Base-by-base conservation (phyloP, 768 basidiomycete species). In the Ramaria rubella region DNA sequence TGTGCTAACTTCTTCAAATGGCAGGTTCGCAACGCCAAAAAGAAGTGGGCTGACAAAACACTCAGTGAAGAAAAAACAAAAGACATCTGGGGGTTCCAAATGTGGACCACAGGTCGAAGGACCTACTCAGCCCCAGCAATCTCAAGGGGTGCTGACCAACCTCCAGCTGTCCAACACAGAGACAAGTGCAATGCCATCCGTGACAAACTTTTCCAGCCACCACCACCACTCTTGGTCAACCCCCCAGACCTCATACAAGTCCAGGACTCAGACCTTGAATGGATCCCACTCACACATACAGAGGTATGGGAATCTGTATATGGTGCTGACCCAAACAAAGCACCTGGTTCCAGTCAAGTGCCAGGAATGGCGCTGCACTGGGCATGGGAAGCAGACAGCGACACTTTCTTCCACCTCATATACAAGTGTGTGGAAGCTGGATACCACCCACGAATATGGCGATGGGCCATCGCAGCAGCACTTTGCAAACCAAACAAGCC, bases 401-500 rank as follows among this genome's bases (percentile, higher is more conserved):
- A 5, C 15, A 17, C 23, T 57, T 31, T 14, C 23, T 50, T n/a
- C 30, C 15, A 19, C n/a, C 52, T 15, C 42, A 11, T 27, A 14
- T n/a, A 9, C 19, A 5, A 21, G 46, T 21, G n/a, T 31, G 2
- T 30, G 21, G 3, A 29, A 9, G 48, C 27, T n/a, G 45, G 26
- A 34, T 36, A 44, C 54, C 62, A 43, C 59, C 62, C 23, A 27
- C 23, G 8, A 15, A 49, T 24, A 24, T 73, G 66, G 66, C n/a
- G 59, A 6, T 60, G 60, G 21, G 64, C 70, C 3, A 64, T 68
- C 1, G 68, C 68, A 1, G 65, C 72, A 0, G 68, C 68, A n/a
- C n/a, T 74, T 0, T 51, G 60, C 6, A 75, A 75, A 65, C 69
- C 69, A 0, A 60, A 64, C 26, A 75, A 75, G 55, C 64, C 67